Evolutionary conservation across 345 rosid genomes (phyloP), one percentile per base, ranked within the genome.

Genomic region (Linum lewisii): DNA sequence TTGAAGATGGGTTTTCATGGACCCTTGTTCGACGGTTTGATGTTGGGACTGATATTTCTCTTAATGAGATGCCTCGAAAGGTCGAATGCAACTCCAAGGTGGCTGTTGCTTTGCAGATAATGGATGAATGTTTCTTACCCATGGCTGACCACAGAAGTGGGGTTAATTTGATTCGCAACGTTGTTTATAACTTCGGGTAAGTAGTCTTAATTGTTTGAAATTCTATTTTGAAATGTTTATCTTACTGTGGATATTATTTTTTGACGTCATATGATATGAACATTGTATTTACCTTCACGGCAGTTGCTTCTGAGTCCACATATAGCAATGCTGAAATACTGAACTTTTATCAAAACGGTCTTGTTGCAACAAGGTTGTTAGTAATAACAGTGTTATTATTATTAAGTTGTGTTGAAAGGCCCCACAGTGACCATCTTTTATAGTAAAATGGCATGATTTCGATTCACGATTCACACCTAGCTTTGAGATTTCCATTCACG

Each of bases 91-190:
- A 89, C 72, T 83, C 95, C 57, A 83, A 82, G 79, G 72, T 84
- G 71, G 95, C 97, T 54, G 95, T 89, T 77, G 97, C 98, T 21
- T 77, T 86, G 61, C 68, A 75, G 45, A 72, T 92, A 56, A 88
- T 92, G 98, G 93, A 92, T 62, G 98, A 89, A 76, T 92, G 98
- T 69, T 92, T 92, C 74, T 76, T 81, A 75, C 97, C 98, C 55
- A 79, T 81, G 64, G 70, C 73, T 63, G 97, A 92, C 76, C 87
- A 81, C 70, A 81, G 84, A 81, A 92, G 94, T 75, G 98, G 97
- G 68, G 76, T 79, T 60, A 83, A 89, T 79, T 74, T 89, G 69
- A 86, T 92, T 69, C 86, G 78, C 61, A 92, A 92, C 65, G 78
- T 92, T 68, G 86, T 92, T 63, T 92, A 86, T 51, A 93, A 81